Percentiles rank a stretch among this genome's conserved stretches.
phyloP scores from a whole-genome alignment of 257 asterid genomes.

The Solanum paucissectum region DNA sequence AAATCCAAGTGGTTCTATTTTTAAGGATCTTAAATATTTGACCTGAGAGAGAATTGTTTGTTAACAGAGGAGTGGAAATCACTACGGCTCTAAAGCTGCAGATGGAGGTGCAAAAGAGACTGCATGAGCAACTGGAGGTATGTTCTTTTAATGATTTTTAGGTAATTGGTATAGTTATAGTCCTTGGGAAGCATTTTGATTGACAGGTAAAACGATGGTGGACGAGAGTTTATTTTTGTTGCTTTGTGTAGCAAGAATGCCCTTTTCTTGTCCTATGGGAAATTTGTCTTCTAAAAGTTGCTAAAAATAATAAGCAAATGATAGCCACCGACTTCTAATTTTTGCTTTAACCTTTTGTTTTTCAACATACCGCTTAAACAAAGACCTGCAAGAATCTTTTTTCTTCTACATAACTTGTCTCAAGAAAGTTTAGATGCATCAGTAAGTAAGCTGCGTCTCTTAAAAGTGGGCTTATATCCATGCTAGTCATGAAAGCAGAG shows the following conservation, averaged over 20 bases:
- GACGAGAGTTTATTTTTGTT: not conserved
- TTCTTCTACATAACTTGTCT: not conserved
- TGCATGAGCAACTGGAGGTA: conserved; percentile 98
- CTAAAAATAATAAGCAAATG: not conserved
- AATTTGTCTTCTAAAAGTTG: not conserved
- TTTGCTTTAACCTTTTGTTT: not conserved
- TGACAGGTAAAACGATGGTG: not conserved
- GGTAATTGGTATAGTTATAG: not conserved
- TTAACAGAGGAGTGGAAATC: conserved; percentile 82
- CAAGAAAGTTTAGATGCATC: not conserved
- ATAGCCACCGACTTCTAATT: no score
- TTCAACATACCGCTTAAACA: not conserved
- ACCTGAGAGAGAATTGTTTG: not conserved
- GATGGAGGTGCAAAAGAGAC: conserved; percentile 98
- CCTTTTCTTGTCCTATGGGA: not conserved
- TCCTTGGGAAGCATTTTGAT: not conserved
- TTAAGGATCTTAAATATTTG: not conserved
- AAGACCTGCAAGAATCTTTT: not conserved
- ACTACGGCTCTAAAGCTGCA: conserved; percentile 96
- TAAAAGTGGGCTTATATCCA: not conserved
- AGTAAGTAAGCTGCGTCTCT: not conserved
- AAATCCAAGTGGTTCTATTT: not conserved
- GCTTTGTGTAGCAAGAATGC: not conserved
- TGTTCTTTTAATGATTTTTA: not conserved
- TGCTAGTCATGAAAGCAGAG: not conserved